These are phyloP conservation scores for Cucurbita ficifolia DNA, from an alignment of 306 rosid species.

Conservation along the genomic window DNA sequence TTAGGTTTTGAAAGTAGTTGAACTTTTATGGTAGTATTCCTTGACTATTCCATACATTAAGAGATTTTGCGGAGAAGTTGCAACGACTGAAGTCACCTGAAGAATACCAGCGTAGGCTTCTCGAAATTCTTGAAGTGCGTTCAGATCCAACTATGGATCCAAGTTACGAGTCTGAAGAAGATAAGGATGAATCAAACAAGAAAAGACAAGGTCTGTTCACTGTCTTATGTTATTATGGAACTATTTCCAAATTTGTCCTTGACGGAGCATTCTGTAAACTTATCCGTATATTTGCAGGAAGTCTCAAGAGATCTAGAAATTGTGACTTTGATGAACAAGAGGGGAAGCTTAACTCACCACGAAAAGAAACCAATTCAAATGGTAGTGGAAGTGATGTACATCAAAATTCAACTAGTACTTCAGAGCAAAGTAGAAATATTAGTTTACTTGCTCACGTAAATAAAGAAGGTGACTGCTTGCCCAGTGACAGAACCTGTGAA, in stretches of 20 bases:
- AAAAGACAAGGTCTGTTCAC: constrained; percentile 45
- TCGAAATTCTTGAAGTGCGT: constrained; percentile 50
- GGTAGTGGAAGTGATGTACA: constrained; percentile 23
- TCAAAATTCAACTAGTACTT: constrained; percentile 15
- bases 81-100: constrained; percentile 55
- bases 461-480: background rate
- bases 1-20: background rate
- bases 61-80: constrained; percentile 62
- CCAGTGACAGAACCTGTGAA: background rate
- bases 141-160: constrained; percentile 67
- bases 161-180: constrained; percentile 49
- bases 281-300: constrained; percentile 41
- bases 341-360: constrained; percentile 28
- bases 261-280: background rate
- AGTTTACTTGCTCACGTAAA: background rate
- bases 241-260: constrained; percentile 6
- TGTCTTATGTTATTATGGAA: background rate
- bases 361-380: constrained; percentile 18
- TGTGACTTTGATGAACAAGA: constrained; percentile 27
- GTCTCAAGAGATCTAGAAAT: constrained; percentile 22
- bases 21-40: constrained; percentile 27
- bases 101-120: constrained; percentile 56
- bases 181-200: constrained; percentile 29
- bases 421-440: constrained; percentile 21
- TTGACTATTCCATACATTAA: constrained; percentile 57